A percentile compares a stretch with the other conserved stretches of the same genome.
phyloP scores from a whole-genome alignment of 2,329 filamentous ascomycete species.

The Ophiostoma tasmaniense region DNA sequence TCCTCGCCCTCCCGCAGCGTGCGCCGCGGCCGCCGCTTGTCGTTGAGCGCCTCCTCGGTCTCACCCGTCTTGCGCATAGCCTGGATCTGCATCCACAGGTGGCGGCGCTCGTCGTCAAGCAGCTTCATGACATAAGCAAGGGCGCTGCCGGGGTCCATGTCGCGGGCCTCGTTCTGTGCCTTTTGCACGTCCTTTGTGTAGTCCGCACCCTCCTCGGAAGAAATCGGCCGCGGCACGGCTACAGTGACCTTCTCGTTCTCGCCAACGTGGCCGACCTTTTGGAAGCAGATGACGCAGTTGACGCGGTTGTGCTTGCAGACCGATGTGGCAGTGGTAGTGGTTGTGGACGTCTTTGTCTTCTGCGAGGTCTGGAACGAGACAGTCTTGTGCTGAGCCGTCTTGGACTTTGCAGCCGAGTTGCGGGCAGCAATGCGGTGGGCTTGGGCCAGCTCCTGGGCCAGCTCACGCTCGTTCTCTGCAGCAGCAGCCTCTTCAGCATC shows the following conservation, averaged over 20 bases:
- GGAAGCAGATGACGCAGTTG: slow-evolving; percentile 21
- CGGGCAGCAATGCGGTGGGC: background rate
- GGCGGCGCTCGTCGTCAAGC: slow-evolving; percentile 68
- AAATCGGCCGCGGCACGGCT: slow-evolving; percentile 18
- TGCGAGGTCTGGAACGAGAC: slow-evolving; percentile 15
- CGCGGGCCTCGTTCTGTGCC: background rate
- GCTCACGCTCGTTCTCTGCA: background rate
- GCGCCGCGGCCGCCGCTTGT: slow-evolving; percentile 11
- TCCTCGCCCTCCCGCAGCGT: slow-evolving; percentile 19
- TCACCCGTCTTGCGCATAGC: slow-evolving; percentile 33
- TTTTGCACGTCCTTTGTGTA: background rate
- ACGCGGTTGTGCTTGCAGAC: slow-evolving; percentile 19
- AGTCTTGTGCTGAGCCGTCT: slow-evolving; percentile 12
- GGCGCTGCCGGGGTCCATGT: slow-evolving; percentile 51
- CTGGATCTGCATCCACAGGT: slow-evolving; percentile 63
- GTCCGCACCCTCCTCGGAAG: background rate
- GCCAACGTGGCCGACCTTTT: slow-evolving; percentile 10
- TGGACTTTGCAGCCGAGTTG: background rate
- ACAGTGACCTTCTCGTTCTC: slow-evolving; percentile 19
- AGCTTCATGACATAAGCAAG: slow-evolving; percentile 77
- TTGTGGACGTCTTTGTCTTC: background rate
- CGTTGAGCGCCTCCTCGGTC: slow-evolving; percentile 12
- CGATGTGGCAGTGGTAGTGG: background rate
- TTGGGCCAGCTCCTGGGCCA: slow-evolving; percentile 9
- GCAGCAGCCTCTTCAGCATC: slow-evolving; percentile 8